A percentile compares a stretch with the other conserved stretches of the same genome.
These are phyloP conservation scores for Kockiozyma suomiensis DNA, from an alignment of 805 yeast genomes.

Conservation along the genomic window DNA sequence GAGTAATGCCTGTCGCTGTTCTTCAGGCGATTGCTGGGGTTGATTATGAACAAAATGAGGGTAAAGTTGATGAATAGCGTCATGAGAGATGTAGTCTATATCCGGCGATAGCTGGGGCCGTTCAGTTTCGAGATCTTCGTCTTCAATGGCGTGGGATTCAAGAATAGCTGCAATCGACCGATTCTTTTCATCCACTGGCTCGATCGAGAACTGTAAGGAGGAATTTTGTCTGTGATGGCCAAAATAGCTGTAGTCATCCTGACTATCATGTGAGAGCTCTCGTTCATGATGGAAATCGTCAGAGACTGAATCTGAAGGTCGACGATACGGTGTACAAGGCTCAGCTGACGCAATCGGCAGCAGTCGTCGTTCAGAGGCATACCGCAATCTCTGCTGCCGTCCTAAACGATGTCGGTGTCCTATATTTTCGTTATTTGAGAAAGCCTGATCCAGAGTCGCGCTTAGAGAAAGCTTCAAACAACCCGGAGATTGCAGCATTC, in stretches of 20 bases:
- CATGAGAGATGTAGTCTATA: not conserved
- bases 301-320: not conserved
- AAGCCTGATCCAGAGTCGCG: conserved; percentile 10
- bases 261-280: not conserved
- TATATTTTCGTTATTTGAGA: not conserved
- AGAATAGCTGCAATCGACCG: conserved; percentile 4
- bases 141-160: not conserved
- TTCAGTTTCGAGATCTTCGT: not conserved
- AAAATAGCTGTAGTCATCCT: not conserved
- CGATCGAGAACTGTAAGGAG: not conserved
- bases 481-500: conserved; percentile 14
- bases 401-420: not conserved
- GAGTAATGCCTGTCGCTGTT: conserved; percentile 5
- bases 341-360: conserved; percentile 5
- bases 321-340: conserved; percentile 5
- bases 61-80: not conserved
- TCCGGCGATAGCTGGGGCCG: not conserved
- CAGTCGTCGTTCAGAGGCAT: not conserved
- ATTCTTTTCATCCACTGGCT: conserved; percentile 2
- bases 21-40: conserved; percentile 8
- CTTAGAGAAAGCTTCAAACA: conserved; percentile 24
- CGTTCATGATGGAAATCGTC: conserved; percentile 2
- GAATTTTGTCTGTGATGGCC: not conserved
- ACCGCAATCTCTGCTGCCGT: not conserved
- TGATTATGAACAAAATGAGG: not conserved